Evolutionary conservation across 768 basidiomycete species (phyloP).

Genomic region (Phylloporus scabripes): DNA sequence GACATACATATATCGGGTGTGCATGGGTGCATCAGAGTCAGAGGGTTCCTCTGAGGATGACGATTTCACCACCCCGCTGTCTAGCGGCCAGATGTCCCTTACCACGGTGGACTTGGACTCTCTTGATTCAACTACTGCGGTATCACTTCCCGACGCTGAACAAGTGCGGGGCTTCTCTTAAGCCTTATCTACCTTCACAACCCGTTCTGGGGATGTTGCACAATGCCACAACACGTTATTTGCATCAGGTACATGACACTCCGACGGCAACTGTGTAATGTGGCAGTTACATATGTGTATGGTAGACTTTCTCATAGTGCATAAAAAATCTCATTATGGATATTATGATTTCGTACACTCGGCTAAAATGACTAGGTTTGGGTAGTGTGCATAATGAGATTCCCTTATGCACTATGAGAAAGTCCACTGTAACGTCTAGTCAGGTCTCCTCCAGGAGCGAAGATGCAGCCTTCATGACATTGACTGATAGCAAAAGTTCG

Average conservation of each 20-base stretch:
- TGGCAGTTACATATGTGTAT: too few species aligned
- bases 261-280: not conserved
- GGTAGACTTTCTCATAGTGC: too few species aligned
- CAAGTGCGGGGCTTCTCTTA: not conserved
- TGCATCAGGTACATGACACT: not conserved
- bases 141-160: not conserved
- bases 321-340: too few species aligned
- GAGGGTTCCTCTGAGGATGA: constrained; percentile 5
- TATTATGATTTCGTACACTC: too few species aligned
- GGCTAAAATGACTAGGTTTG: too few species aligned
- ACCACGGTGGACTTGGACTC: not conserved
- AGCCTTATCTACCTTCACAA: not conserved
- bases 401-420: too few species aligned
- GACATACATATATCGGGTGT: not conserved
- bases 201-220: not conserved
- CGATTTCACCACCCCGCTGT: constrained; percentile 4
- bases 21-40: not conserved
- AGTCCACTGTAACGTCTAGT: too few species aligned
- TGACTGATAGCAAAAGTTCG: too few species aligned
- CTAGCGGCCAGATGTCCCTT: not conserved
- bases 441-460: too few species aligned
- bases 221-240: not conserved
- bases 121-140: not conserved
- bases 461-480: too few species aligned
- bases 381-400: too few species aligned